Conservation (phyloP, 2,329 filamentous ascomycete genomes). For the Coniochaeta pulveracea region DNA sequence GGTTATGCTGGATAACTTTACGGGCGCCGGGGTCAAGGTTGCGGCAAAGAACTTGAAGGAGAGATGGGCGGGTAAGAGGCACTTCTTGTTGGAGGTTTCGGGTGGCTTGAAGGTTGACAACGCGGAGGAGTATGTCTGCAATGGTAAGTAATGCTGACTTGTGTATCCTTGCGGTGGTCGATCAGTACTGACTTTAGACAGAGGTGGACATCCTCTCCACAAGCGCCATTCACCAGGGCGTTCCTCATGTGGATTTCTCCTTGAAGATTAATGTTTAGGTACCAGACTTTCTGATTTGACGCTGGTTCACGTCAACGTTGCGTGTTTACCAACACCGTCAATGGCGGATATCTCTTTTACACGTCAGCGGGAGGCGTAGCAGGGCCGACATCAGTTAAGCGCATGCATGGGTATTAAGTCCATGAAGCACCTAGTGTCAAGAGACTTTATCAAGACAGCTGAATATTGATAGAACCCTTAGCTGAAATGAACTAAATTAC, state of each 20-base stretch:
- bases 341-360: not conserved
- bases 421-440: not conserved
- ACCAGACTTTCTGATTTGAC: no score
- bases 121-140: conserved; percentile 67
- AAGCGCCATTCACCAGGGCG: conserved; percentile 92
- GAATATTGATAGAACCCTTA: no score
- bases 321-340: not conserved
- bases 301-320: no score
- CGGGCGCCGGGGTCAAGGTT: conserved; percentile 60
- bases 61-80: conserved; percentile 62
- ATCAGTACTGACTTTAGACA: conserved; percentile 16
- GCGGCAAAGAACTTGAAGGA: conserved; percentile 69
- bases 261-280: conserved; percentile 74
- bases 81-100: conserved; percentile 83
- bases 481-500: no score
- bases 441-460: not conserved
- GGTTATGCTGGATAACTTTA: conserved; percentile 96
- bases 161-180: not conserved
- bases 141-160: conserved; percentile 36
- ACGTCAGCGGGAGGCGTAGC: not conserved
- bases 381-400: not conserved
- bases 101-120: conserved; percentile 82
- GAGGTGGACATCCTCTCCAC: conserved; percentile 95
- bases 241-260: conserved; percentile 89
- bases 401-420: not conserved